These are phyloP conservation scores for Colletotrichum sidae DNA, from an alignment of 2,329 filamentous ascomycete species.

Conservation along the genomic window DNA sequence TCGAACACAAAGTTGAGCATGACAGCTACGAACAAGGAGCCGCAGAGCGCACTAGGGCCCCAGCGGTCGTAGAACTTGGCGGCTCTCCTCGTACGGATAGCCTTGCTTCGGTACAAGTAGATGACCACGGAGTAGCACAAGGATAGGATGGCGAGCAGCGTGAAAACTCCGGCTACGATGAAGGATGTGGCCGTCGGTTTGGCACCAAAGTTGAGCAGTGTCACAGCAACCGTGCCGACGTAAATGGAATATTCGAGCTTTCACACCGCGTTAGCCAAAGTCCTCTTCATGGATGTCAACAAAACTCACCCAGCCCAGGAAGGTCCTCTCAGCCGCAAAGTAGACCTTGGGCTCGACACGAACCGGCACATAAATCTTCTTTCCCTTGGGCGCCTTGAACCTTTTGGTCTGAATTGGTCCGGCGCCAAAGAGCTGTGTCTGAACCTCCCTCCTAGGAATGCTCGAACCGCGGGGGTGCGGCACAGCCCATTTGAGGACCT, in stretches of 20 bases:
- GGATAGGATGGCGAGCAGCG: constrained; percentile 79
- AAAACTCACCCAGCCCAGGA: constrained; percentile 84
- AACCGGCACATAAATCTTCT: constrained; percentile 95
- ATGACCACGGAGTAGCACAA: constrained; percentile 86
- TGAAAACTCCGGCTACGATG: constrained; percentile 81
- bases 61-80: constrained; percentile 92
- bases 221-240: constrained; percentile 86
- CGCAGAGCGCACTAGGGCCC: constrained; percentile 83
- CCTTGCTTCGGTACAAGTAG: constrained; percentile 88
- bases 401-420: constrained; percentile 67
- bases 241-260: constrained; percentile 97
- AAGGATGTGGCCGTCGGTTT: constrained; percentile 70
- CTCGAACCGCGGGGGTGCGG: constrained; percentile 67
- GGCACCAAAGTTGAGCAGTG: constrained; percentile 82
- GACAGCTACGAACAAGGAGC: constrained; percentile 79
- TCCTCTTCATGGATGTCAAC: constrained; percentile 6
- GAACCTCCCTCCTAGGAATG: constrained; percentile 68
- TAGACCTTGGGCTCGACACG: constrained; percentile 98
- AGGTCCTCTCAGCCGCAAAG: constrained; percentile 95
- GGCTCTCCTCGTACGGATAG: constrained; percentile 85
- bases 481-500: constrained; percentile 61
- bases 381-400: constrained; percentile 82
- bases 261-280: constrained; percentile 39
- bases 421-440: constrained; percentile 64
- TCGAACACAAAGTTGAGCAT: constrained; percentile 84